Percentiles rank a stretch among this genome's conserved stretches.
Conservation (phyloP, 2,329 filamentous ascomycete species). For the Cucurbitaria berberidis region DNA sequence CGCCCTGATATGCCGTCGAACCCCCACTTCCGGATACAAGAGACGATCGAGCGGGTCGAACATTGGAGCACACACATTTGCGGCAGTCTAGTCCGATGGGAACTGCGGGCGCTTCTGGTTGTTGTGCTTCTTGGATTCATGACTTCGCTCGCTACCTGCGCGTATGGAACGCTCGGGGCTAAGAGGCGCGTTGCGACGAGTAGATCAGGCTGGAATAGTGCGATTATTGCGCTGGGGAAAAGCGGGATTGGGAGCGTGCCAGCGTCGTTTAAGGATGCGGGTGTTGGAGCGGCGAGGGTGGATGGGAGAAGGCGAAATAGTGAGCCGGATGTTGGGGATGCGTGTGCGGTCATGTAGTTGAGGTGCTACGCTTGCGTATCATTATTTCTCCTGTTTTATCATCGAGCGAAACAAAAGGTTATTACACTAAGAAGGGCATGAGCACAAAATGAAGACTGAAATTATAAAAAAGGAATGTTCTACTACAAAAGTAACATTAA, state of each 20-base stretch:
- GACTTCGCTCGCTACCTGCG: background rate
- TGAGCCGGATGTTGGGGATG: constrained; percentile 28
- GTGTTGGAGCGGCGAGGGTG: constrained; percentile 3
- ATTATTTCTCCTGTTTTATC: too few relatives aligned
- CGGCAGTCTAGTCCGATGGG: background rate
- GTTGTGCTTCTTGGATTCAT: background rate
- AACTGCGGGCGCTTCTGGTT: background rate
- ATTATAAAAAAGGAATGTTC: too few relatives aligned
- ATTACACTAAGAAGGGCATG: too few relatives aligned
- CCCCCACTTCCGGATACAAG: background rate
- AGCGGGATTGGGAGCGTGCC: background rate
- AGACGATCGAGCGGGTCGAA: background rate
- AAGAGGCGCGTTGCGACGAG: background rate
- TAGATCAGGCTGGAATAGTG: background rate
- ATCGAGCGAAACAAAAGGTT: too few relatives aligned
- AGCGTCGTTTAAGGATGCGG: background rate
- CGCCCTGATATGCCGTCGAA: background rate
- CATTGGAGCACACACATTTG: background rate
- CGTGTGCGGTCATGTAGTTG: constrained; percentile 24
- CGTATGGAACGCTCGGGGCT: background rate
- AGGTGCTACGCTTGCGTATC: too few relatives aligned
- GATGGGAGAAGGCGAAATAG: background rate
- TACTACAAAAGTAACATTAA: background rate
- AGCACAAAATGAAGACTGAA: too few relatives aligned
- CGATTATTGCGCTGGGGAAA: background rate